Evolutionary conservation across 176 grass and related monocot genomes (phyloP), one percentile per base, ranked within the genome.

Genomic region (Miscanthus lutarioriparius): DNA sequence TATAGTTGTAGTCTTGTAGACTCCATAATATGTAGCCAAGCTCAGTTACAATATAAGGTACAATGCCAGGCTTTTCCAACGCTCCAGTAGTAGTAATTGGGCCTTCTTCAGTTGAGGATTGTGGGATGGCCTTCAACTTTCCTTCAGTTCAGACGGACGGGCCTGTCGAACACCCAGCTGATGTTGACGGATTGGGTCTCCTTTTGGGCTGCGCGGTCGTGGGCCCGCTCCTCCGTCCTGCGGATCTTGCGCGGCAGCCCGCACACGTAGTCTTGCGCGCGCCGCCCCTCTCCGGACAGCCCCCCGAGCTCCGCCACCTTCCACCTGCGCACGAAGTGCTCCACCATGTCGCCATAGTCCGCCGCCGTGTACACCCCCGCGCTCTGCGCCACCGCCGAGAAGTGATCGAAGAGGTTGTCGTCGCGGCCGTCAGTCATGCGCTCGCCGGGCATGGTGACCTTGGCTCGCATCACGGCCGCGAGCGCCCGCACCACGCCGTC

Each of bases 131-230:
- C 69, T 45, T 6, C 68, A 15, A 44, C 5, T 70, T 5, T 28
- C 77, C 58, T 84, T 84, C 58, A 83, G 33, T 19, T 11, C 23
- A 79, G 15, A 59, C 73, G 58, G 23, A 88, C 66, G 32, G 74
- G 43, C 41, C 65, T 78, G n/a, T 78, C 66, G 41, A 88, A 78
- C 2, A 88, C 74, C 86, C 86, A 88, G 75, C 80, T 83, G 86
- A 88, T 73, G 25, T 13, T 53, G 0, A 40, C 56, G 3, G 3
- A 43, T 0, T 53, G 9, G 25, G 80, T 30, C 8, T 70, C 43
- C 36, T 53, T 79, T 1, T 49, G 40, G 40, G 72, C 80, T 1
- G 77, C 77, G 1, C 67, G 10, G 32, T 74, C 70, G 20, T 86
- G 67, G 54, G 56, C 86, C 23, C 48, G 11, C 20, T 83, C 74